Evolutionary conservation across 164 flowering plant genomes (phyloP).

Genomic region (Piper longum): DNA sequence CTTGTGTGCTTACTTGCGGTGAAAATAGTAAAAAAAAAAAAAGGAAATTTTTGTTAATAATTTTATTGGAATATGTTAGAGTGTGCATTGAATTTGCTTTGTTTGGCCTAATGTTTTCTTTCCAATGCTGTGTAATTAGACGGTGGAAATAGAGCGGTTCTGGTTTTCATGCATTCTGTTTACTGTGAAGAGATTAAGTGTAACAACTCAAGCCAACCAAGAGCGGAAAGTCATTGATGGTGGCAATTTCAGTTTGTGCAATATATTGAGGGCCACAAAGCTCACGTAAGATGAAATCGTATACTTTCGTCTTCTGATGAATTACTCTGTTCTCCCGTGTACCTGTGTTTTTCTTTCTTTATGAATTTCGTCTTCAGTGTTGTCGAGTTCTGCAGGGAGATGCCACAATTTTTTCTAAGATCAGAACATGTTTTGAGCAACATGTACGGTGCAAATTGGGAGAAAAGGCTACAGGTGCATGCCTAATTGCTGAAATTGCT

Average conservation of each 20-base stretch:
- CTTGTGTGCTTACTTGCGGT: no score
- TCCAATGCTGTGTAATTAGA: constrained; percentile 22
- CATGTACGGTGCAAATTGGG: constrained; percentile 77
- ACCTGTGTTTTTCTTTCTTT: neutral
- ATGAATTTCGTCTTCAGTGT: constrained; percentile 25
- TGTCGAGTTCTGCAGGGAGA: constrained; percentile 75
- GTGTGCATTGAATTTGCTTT: neutral
- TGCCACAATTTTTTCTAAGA: constrained; percentile 74
- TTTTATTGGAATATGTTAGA: neutral
- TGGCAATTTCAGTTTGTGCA: constrained; percentile 43
- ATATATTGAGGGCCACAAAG: constrained; percentile 50
- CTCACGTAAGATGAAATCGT: constrained; percentile 42
- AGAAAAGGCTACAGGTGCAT: constrained; percentile 75
- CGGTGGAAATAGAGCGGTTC: constrained; percentile 63
- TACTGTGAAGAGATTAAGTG: constrained; percentile 46
- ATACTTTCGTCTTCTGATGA: neutral
- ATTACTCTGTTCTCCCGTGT: neutral
- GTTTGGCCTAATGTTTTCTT: neutral
- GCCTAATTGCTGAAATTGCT: neutral
- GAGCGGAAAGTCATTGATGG: constrained; percentile 14
- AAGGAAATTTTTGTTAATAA: no score
- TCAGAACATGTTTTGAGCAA: constrained; percentile 50
- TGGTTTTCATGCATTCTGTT: constrained; percentile 76
- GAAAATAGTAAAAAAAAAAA: no score
- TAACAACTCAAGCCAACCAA: constrained; percentile 10